phyloP scores from a whole-genome alignment of 768 basidiomycete species.

The Phaeolepiota aurea region DNA sequence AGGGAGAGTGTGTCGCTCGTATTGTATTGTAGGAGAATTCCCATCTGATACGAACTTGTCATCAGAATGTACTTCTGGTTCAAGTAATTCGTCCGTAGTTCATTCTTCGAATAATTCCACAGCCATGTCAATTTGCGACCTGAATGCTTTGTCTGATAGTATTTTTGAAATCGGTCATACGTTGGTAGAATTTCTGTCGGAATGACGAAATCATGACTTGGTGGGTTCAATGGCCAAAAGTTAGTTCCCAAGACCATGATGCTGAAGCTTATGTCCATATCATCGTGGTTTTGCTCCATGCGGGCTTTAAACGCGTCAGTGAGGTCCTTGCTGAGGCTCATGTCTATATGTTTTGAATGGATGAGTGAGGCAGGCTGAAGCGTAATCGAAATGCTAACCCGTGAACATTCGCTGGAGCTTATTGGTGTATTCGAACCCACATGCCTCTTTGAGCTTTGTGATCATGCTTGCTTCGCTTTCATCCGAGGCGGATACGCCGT shows the following conservation, averaged over 20 bases:
- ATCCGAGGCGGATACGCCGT: constrained; percentile 86
- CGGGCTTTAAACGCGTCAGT: constrained; percentile 93
- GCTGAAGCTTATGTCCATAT: constrained; percentile 84
- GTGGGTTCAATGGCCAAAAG: constrained; percentile 90
- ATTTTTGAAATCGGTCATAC: constrained; percentile 86
- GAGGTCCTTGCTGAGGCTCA: constrained; percentile 91
- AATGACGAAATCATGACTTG: constrained; percentile 79
- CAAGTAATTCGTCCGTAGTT: constrained; percentile 87
- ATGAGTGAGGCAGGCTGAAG: not conserved
- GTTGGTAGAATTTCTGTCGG: constrained; percentile 82
- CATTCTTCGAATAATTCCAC: constrained; percentile 98
- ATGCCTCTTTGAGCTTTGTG: constrained; percentile 92
- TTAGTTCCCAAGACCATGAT: constrained; percentile 93
- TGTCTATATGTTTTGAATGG: constrained; percentile 43
- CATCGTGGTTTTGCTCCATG: constrained; percentile 80
- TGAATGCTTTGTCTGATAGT: constrained; percentile 90
- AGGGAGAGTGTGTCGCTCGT: constrained; percentile 78
- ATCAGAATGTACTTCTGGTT: constrained; percentile 94
- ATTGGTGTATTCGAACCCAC: constrained; percentile 94
- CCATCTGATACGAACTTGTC: constrained; percentile 93
- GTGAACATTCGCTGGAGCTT: constrained; percentile 97
- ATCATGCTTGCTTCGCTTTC: constrained; percentile 98
- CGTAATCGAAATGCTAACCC: constrained; percentile 34
- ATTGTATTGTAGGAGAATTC: constrained; percentile 93
- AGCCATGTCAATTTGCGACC: constrained; percentile 96